These are phyloP conservation scores for Kitagawia praeruptora DNA, from an alignment of 129 eudicot genomes.

Conservation along the genomic window DNA sequence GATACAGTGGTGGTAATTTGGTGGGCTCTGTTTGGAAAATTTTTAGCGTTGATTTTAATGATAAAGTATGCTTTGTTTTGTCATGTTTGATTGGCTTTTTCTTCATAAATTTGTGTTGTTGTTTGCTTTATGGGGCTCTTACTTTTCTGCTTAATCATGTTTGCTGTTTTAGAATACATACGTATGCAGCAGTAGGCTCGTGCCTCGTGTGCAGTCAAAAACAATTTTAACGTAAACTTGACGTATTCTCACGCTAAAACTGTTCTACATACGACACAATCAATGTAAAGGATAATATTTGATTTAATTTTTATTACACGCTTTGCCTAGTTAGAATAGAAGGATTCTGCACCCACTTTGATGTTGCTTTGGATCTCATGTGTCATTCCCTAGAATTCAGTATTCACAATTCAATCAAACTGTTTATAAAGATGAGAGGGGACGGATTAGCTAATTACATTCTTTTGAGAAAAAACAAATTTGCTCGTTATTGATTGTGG, in stretches of 20 bases:
- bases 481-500: not conserved
- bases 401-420: not conserved
- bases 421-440: not conserved
- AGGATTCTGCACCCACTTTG: not conserved
- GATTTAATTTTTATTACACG: too few relatives aligned
- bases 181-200: not conserved
- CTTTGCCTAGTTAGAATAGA: not conserved
- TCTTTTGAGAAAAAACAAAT: not conserved
- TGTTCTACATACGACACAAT: too few relatives aligned
- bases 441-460: not conserved
- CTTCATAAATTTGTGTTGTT: constrained; percentile 5
- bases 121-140: constrained; percentile 4
- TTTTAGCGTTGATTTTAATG: constrained; percentile 1
- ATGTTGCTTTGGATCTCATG: not conserved
- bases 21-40: constrained; percentile 22
- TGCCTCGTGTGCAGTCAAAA: not conserved
- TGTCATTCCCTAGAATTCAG: not conserved
- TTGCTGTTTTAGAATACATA: not conserved
- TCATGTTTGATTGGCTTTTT: constrained; percentile 16
- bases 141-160: not conserved
- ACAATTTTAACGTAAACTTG: not conserved
- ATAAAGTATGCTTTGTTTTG: constrained; percentile 24
- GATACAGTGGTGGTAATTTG: constrained; percentile 6
- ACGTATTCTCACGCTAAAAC: not conserved
- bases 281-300: not conserved